Evolutionary conservation across 345 rosid species (phyloP), one percentile per base, ranked within the genome.

Genomic region (Aethionema arabicum): DNA sequence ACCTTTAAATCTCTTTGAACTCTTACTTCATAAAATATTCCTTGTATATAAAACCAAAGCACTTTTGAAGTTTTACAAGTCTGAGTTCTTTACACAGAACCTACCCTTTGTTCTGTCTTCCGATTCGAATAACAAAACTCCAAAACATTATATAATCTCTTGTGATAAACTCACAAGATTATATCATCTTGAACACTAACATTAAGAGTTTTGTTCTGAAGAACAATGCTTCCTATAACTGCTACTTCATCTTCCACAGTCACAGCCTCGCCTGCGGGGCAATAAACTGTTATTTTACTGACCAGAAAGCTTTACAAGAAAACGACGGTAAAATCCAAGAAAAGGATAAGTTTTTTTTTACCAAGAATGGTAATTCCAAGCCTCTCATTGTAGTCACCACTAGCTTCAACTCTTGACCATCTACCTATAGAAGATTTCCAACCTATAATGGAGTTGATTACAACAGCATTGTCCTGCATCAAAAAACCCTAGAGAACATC

Each of bases 321-420:
- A 54, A 30, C 7, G 11, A 36, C 13, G 32, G 52, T 9, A 59
- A 8, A 44, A 31, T 7, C 16, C 32, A 4, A 37, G 35, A 14
- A 27, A 32, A 0, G 9, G 11, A 16, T 21, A 21, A 45, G 11
- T 4, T 8, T 4, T 8, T 4, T 8, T 8, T 42, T 80, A 86
- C 97, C 97, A 15, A 90, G 89, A 59, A 90, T 86, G 8, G 91
- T 80, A 52, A 82, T 78, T 65, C 95, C 97, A 39, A 83, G 88
- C 76, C 82, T 82, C 8, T 85, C 75, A 56, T 77, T 77, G 79
- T 83, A 77, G 69, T 83, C 97, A 61, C 88, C 97, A 52, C 78
- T 75, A 36, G 85, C 97, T 85, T 90, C 66, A 66, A 87, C 86
- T 40, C 95, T 75, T 32, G 97, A 83, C 95, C 97, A 90, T 74